Conservation (phyloP, 257 asterid species). For the Solanum etuberosum region DNA sequence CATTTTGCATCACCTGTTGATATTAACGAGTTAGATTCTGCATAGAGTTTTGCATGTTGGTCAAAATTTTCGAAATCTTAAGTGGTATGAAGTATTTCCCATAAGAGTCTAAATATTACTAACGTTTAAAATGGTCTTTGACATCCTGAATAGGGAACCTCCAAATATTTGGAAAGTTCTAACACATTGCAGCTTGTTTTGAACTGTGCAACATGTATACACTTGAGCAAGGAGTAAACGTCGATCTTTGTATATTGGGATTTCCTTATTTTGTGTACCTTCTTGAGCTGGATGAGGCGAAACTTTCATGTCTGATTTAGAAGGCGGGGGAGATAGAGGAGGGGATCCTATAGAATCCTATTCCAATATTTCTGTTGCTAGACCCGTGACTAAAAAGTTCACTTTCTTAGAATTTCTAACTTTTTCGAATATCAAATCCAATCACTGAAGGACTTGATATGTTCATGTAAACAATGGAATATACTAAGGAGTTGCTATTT, state of each 20-base stretch:
- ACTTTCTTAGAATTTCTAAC: background rate
- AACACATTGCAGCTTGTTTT: background rate
- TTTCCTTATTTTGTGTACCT: background rate
- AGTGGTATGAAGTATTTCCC: background rate
- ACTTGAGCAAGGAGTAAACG: background rate
- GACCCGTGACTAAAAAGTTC: background rate
- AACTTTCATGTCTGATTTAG: background rate
- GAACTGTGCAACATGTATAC: background rate
- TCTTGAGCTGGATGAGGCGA: background rate
- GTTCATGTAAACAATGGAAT: background rate
- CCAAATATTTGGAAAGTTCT: background rate
- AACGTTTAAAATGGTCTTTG: background rate
- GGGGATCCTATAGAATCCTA: background rate
- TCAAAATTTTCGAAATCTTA: background rate
- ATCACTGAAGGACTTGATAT: background rate
- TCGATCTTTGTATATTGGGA: background rate
- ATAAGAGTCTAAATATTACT: background rate
- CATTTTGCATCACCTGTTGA: conserved; percentile 81
- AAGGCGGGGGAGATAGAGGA: background rate
- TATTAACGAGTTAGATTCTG: background rate
- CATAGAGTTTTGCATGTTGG: background rate
- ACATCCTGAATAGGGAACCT: background rate
- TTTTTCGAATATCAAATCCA: background rate
- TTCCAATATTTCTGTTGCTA: background rate
- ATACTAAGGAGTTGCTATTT: background rate